A percentile compares a stretch with the other conserved stretches of the same genome.
These are phyloP conservation scores for Xylariaceae sp. DNA, from an alignment of 2,329 filamentous ascomycete genomes.

Conservation along the genomic window DNA sequence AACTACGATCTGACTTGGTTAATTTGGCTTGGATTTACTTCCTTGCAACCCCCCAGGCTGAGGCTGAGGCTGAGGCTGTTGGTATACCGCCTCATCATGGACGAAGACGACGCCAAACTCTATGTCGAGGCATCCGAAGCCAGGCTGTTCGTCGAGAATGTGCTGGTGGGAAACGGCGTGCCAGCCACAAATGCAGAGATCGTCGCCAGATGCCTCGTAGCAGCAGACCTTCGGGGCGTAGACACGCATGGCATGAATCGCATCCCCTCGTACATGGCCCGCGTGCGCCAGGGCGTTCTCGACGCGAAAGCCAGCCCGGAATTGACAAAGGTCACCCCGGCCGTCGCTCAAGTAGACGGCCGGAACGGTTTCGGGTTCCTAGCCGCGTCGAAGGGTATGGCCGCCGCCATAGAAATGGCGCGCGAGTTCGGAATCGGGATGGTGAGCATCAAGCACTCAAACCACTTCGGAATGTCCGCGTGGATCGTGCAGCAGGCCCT, in stretches of 20 bases:
- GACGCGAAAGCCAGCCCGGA: constrained; percentile 56
- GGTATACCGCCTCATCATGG: constrained; percentile 24
- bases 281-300: constrained; percentile 66
- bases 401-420: constrained; percentile 63
- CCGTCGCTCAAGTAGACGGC: constrained; percentile 63
- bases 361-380: constrained; percentile 74
- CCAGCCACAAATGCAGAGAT: constrained; percentile 54
- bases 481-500: constrained; percentile 76
- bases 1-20: no score
- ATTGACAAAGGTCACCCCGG: constrained; percentile 61
- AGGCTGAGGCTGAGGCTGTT: no score
- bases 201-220: constrained; percentile 64
- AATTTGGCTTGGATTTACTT: no score
- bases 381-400: constrained; percentile 63
- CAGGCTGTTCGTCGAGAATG: constrained; percentile 45
- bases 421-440: constrained; percentile 66
- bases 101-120: constrained; percentile 26
- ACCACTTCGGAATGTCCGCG: constrained; percentile 80
- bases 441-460: constrained; percentile 70
- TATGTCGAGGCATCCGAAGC: constrained; percentile 41
- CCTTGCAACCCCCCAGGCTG: no score
- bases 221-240: constrained; percentile 72
- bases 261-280: constrained; percentile 71
- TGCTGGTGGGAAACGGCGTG: constrained; percentile 61
- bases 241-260: constrained; percentile 77